Base-by-base conservation (phyloP, 805 yeast genomes). In the Kazachstania kunashirensis region DNA sequence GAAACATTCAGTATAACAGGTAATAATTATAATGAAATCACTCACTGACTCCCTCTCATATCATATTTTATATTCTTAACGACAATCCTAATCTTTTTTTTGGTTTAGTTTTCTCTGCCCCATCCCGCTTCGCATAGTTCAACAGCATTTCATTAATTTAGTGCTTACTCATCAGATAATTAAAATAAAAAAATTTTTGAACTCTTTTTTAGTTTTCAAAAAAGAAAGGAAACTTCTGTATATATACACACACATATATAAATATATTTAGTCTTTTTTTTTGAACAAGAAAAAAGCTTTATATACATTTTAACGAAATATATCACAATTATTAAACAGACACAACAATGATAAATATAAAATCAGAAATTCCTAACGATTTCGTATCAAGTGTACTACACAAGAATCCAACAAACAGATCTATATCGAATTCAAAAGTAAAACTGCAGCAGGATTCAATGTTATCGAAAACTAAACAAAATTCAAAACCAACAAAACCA, bases 151-250 rank as follows among this genome's bases (percentile, higher is more conserved):
- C 7, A 25, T 11, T 20, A 33, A 33, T 33, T 33, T 33, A 26
- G 23, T 33, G 36, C 29, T 33, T 33, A 33, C 36, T 33, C 36
- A 33, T 33, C 36, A 15, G 10, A 26, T 24, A 19, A 33, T 20
- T 20, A 12, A 19, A 9, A 6, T n/a, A 13, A 6, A 25, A 7
- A 20, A 7, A 20, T 28, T 16, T 10, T 11, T 14, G 7, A 4
- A n/a, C 29, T 3, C 14, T 13, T 5, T n/a, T 14, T 26, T 15
- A 24, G 6, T 24, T 24, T 8, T 14, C 12, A 24, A 12, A n/a
- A n/a, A n/a, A n/a, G n/a, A n/a, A n/a, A n/a, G n/a, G n/a, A n/a
- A n/a, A n/a, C n/a, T n/a, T n/a, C n/a, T n/a, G n/a, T n/a, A n/a
- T n/a, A n/a, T n/a, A n/a, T n/a, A n/a, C n/a, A 20, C 10, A 20